phyloP scores from a whole-genome alignment of 2,329 filamentous ascomycete species.

The Phyllosticta citrichinensis region DNA sequence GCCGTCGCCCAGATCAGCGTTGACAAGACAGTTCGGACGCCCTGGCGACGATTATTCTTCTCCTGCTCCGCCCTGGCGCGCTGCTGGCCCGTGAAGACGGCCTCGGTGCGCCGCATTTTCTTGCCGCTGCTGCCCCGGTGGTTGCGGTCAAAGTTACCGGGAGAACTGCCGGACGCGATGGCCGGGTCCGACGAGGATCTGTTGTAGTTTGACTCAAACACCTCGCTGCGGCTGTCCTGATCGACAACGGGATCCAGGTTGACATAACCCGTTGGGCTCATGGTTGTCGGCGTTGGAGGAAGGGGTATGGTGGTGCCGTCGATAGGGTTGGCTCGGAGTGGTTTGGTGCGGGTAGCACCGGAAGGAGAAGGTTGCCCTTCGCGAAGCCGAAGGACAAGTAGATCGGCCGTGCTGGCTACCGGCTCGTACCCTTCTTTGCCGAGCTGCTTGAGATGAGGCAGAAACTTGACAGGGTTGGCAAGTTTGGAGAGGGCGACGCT shows the following conservation, averaged over 20 bases:
- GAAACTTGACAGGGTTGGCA: conserved; percentile 3
- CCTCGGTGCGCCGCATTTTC: conserved; percentile 7
- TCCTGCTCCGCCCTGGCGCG: neutral
- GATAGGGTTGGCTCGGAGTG: conserved; percentile 19
- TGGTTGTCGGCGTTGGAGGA: conserved; percentile 5
- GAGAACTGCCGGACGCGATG: neutral
- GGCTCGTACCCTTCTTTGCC: conserved; percentile 17
- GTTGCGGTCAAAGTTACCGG: neutral
- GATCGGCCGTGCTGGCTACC: conserved; percentile 19
- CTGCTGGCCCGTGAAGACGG: conserved; percentile 6
- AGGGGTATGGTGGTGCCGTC: conserved; percentile 24
- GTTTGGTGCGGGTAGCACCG: neutral
- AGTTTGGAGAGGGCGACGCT: conserved; percentile 5
- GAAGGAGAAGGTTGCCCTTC: neutral
- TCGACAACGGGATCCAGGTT: conserved; percentile 9
- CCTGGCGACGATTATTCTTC: neutral
- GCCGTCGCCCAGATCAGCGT: conserved; percentile 11
- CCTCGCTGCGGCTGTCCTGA: neutral
- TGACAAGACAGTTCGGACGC: conserved; percentile 1
- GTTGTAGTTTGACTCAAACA: neutral
- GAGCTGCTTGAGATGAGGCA: conserved; percentile 19
- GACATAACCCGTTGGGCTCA: conserved; percentile 10
- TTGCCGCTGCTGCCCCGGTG: neutral
- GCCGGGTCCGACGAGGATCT: neutral
- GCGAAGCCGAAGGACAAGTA: conserved; percentile 22